Percentiles rank a stretch among this genome's conserved stretches.
Evolutionary conservation across 768 basidiomycete genomes (phyloP).

Genomic region (Phaffia australis): DNA sequence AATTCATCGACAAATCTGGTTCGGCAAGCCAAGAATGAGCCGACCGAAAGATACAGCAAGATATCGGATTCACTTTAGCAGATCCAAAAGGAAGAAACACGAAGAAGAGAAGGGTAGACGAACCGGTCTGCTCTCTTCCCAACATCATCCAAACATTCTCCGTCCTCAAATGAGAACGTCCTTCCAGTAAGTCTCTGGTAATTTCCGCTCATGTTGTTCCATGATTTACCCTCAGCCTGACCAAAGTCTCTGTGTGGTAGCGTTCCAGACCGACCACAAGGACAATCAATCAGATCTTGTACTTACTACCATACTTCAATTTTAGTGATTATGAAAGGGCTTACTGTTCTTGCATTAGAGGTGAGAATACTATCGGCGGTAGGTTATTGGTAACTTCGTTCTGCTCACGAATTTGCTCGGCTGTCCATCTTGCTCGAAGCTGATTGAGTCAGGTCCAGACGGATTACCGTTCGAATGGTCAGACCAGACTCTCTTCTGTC

Average conservation of each 20-base stretch:
- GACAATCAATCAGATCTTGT: not conserved
- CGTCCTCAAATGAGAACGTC: conserved; percentile 50
- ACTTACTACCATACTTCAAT: no score
- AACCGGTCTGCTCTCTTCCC: conserved; percentile 45
- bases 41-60: not conserved
- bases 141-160: conserved; percentile 61
- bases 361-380: conserved; percentile 45
- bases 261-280: not conserved
- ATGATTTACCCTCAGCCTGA: conserved; percentile 54
- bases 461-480: not conserved
- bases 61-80: not conserved
- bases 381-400: conserved; percentile 44
- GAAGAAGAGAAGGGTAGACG: not conserved
- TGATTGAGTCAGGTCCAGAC: not conserved
- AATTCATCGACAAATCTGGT: conserved; percentile 44
- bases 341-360: conserved; percentile 54
- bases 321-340: no score
- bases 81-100: not conserved
- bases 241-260: conserved; percentile 43
- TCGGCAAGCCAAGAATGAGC: not conserved
- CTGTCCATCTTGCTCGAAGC: conserved; percentile 27
- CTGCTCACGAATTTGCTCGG: conserved; percentile 34
- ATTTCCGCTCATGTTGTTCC: conserved; percentile 32
- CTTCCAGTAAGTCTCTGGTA: conserved; percentile 28
- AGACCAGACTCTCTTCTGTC: not conserved